Evolutionary conservation across 306 rosid species (phyloP).

Genomic region (Casuarina cunninghamiana): DNA sequence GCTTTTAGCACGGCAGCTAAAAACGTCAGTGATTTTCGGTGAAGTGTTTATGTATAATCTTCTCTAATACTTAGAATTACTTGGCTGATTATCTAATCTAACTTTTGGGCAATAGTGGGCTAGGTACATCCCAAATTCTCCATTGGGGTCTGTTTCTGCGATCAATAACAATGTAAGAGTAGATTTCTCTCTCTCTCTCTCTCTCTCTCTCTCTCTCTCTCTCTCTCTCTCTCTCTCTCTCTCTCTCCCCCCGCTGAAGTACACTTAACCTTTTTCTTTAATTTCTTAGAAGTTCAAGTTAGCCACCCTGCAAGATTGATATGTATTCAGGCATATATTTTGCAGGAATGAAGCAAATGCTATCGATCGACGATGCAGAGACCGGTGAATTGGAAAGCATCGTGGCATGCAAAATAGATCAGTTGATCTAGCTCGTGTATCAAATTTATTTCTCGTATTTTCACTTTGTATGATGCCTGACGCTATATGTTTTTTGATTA

Average conservation of each 20-base stretch:
- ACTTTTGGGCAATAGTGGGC: conserved; percentile 70
- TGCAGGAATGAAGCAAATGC: conserved; percentile 26
- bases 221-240: neutral
- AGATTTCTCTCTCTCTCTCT: neutral
- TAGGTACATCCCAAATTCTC: conserved; percentile 77
- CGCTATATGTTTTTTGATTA: neutral
- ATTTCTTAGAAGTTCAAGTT: neutral
- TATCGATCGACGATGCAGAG: neutral
- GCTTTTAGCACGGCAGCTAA: conserved; percentile 97
- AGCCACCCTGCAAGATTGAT: neutral
- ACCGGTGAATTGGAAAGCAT: neutral
- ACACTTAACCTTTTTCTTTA: neutral
- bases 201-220: too few species aligned
- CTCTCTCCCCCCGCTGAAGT: neutral
- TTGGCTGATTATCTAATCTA: neutral
- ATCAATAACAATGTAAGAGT: conserved; percentile 46
- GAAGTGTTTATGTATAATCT: neutral
- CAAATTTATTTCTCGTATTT: neutral
- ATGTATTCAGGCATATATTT: conserved; percentile 3
- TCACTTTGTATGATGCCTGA: neutral
- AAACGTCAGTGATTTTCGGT: conserved; percentile 44
- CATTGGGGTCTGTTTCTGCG: conserved; percentile 56
- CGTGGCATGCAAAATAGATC: neutral
- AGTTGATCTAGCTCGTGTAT: neutral
- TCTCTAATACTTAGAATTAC: neutral